Evolutionary conservation across 352 stramenopile genomes (phyloP), one percentile per base, ranked within the genome.

Genomic region (Pythium apleroticum): DNA sequence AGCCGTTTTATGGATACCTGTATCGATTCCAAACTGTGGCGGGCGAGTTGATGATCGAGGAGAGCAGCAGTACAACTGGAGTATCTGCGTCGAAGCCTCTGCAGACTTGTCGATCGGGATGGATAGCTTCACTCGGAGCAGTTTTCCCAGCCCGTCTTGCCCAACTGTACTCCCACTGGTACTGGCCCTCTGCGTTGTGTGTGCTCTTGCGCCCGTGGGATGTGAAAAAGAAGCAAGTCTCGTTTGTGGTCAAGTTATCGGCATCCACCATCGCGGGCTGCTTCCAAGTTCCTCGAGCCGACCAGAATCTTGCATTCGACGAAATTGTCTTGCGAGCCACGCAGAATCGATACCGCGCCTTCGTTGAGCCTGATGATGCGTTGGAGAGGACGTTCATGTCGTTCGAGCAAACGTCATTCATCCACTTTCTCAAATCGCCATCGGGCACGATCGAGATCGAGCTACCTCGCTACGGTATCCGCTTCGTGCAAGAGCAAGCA

Each of bases 161-260:
- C 4, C n/a, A 74, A 6, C 27, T 88, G 35, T 75, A 86, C 48
- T 80, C 74, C 0, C 74, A 88, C 9, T 88, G 81, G 77, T 81
- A 79, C 17, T 87, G 77, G 75, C 39, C 77, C 4, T 70, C 83
- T 4, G 4, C 66, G 14, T 55, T 66, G 0, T 87, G 75, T 37
- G 64, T 90, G 4, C 22, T 88, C 2, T 61, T 86, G 10, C 72
- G 75, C 25, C 64, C 75, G 0, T 70, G 30, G 24, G 17, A 28
- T 19, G 52, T 48, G 7, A 41, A 31, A 8, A 60, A 65, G 30
- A 69, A 55, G n/a, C 20, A 55, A 2, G 60, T 79, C 0, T 63
- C 62, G 30, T 82, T 70, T 52, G 30, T 78, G 28, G 55, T 72
- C 12, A 66, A 52, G 11, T 62, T 68, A 76, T 41, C 52, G 68